Evolutionary conservation across 306 rosid genomes (phyloP).

Genomic region (Vachellia collinsii): DNA sequence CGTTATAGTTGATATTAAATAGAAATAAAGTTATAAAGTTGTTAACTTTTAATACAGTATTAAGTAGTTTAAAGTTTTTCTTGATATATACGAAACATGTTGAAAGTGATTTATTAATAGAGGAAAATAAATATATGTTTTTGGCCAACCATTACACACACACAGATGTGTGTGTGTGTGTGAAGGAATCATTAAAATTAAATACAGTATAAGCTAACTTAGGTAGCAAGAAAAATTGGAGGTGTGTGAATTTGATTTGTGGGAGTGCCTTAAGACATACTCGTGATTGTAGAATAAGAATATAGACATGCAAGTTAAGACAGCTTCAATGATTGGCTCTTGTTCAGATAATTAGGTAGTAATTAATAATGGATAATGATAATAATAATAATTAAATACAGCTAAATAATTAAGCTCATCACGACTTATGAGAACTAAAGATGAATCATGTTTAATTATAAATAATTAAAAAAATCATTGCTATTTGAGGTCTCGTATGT

Average conservation of each 20-base stretch:
- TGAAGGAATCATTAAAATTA: too few species aligned
- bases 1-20: too few species aligned
- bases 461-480: too few species aligned
- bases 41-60: too few species aligned
- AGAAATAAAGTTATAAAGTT: too few species aligned
- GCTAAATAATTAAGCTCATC: background rate
- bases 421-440: background rate
- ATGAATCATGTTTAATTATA: too few species aligned
- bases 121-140: too few species aligned
- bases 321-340: conserved; percentile 30
- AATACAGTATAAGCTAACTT: background rate
- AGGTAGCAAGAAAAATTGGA: background rate
- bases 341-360: conserved; percentile 15
- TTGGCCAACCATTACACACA: too few species aligned
- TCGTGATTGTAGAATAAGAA: conserved; percentile 22
- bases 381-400: conserved; percentile 5
- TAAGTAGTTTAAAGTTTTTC: too few species aligned
- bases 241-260: conserved; percentile 35
- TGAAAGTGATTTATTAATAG: too few species aligned
- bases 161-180: too few species aligned
- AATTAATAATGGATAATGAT: conserved; percentile 13
- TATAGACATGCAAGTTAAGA: conserved; percentile 27
- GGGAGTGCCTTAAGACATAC: conserved; percentile 44
- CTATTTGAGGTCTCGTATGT: background rate
- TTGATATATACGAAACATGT: too few species aligned